Base-by-base conservation (phyloP, 257 asterid species). In the Haberlea rhodopensis region DNA sequence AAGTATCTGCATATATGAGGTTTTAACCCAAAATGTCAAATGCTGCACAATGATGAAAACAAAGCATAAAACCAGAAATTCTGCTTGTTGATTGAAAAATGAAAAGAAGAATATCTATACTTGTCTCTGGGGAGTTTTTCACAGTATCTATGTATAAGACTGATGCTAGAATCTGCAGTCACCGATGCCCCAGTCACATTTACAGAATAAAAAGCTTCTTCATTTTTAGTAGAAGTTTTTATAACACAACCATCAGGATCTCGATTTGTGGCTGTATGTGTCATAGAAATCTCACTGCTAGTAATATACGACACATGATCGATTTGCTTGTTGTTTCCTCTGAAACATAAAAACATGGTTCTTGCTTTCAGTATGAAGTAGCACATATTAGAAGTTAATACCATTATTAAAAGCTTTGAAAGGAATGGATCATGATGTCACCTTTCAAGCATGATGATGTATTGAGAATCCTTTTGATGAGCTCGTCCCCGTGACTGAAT, bases 381-480 rank as follows among this genome's bases (percentile, higher is more conserved):
- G 37, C 37, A 45, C 48, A 23, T 53, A 11, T 18, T 32, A 56
- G 37, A 56, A 45, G 66, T 2, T 29, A 48, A 28, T 28, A n/a
- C 2, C 45, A 21, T 22, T 27, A 43, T 22, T 26, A 48, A 32
- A 46, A 34, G 23, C 29, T 24, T 19, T 3, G 37, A 53, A 53
- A 9, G 28, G 51, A 23, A 31, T 34, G 61, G 57, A 65, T 54
- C 51, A 23, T 57, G 19, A 6, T 62, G 29, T 73, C 76, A 88
- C 98, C 98, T 91, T 82, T 91, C 98, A 65, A 91, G 87, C 95
- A 91, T 84, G 68, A 84, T 55, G 60, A 88, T 72, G 78, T 71
- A 89, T 61, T 73, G 82, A 37, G 90, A 82, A 71, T 82, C 85
- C 62, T 69, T 76, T 55, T 80, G 81, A 56, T 76, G 77, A 75